Conservation (phyloP, 2,329 filamentous ascomycete genomes). For the Elsinoe fawcettii region DNA sequence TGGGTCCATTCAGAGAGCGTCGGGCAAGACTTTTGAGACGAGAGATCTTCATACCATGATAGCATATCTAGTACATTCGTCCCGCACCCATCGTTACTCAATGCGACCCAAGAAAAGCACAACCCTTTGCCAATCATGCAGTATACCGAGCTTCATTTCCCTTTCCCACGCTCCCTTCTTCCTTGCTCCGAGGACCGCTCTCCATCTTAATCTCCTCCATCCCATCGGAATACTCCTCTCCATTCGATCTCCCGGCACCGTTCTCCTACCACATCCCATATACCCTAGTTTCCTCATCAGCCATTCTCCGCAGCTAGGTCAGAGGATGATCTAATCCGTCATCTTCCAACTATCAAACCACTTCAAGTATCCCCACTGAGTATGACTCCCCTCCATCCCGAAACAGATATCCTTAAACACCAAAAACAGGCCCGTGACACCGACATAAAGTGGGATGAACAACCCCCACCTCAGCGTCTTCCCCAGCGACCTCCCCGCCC, state of each 20-base stretch:
- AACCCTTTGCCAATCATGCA: not conserved
- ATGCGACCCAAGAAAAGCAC: not conserved
- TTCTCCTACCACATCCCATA: not conserved
- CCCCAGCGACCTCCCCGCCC: conserved; percentile 62
- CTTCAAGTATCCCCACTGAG: conserved; percentile 83
- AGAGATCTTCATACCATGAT: conserved; percentile 4
- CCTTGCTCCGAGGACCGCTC: too few relatives aligned
- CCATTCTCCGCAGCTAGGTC: too few relatives aligned
- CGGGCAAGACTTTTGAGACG: too few relatives aligned
- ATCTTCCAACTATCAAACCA: conserved; percentile 89
- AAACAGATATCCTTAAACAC: conserved; percentile 92
- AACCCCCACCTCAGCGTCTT: conserved; percentile 56
- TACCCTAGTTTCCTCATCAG: not conserved
- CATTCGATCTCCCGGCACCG: too few relatives aligned
- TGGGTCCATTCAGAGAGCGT: too few relatives aligned
- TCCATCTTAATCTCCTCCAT: too few relatives aligned
- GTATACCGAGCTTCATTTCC: not conserved
- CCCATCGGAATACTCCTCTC: too few relatives aligned
- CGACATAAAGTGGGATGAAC: conserved; percentile 67
- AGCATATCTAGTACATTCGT: conserved; percentile 5
- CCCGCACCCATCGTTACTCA: not conserved
- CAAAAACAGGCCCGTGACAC: conserved; percentile 74
- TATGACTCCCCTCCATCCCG: conserved; percentile 81
- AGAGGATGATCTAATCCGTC: conserved; percentile 59
- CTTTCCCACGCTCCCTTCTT: too few relatives aligned